Base-by-base conservation (phyloP, 208 protist genomes). In the Wallacemonas collosoma region DNA sequence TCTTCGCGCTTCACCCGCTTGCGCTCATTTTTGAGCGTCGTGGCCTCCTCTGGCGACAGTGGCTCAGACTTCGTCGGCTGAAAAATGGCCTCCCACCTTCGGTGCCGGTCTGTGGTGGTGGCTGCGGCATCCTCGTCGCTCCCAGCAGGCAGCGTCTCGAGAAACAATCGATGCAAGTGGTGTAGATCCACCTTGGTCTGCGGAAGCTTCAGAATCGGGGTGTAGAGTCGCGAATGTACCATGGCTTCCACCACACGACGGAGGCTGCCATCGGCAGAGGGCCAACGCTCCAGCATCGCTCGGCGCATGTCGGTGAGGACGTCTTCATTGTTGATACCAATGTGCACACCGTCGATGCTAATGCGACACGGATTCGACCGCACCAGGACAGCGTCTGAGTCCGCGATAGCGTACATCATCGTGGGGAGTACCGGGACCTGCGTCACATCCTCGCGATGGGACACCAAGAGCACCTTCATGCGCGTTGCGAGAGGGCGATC, bases 241-340 rank as follows among this genome's bases (percentile, higher is more conserved):
- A 93, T 35, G 0, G 86, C 60, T 66, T 95, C 89, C 2, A 94
- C 88, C 8, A 94, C 82, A 14, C 89, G 92, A 14, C 90, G 87
- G 45, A 97, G 87, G 58, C 83, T 91, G n/a, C 89, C 89, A 39
- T 91, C 78, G 12, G 81, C 81, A 12, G 83, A 76, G 0, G 81
- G 76, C 90, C 89, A 93, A 7, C 87, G 81, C 78, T 97, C 89
- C 43, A 90, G 76, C 89, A 94, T 94, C 15, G 65, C 62, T 2
- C 87, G 75, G 3, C 83, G 88, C 89, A 97, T 93, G 4, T 79
- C 72, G 5, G 79, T 79, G 1, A 95, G 75, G 2, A 91, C 85
- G 73, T 97, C 89, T 14, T 93, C 88, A 66, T 89, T 93, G 74
- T 85, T 94, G 35, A 97, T 85, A n/a, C 89, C 78, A 58, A 97